These are phyloP conservation scores for Suillus clintonianus DNA, from an alignment of 768 basidiomycete species.

Conservation along the genomic window DNA sequence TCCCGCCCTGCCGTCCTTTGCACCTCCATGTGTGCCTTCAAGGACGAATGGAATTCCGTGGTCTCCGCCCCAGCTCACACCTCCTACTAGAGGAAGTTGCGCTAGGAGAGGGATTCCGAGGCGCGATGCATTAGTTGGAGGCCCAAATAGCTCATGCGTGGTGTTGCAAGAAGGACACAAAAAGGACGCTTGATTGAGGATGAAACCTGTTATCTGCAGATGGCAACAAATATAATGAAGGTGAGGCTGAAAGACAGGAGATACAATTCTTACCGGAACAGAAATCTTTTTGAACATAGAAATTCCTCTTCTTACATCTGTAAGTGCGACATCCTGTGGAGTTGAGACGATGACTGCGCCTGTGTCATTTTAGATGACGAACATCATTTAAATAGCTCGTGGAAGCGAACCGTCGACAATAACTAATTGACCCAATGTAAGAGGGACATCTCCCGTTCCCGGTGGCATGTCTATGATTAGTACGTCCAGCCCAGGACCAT, in stretches of 20 bases:
- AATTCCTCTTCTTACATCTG: slow-evolving; percentile 91
- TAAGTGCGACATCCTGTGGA: slow-evolving; percentile 90
- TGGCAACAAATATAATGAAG: neutral
- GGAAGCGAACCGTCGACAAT: slow-evolving; percentile 70
- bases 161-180: slow-evolving; percentile 72
- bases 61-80: slow-evolving; percentile 75
- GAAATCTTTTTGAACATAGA: slow-evolving; percentile 88
- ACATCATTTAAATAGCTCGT: neutral
- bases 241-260: slow-evolving; percentile 1
- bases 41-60: slow-evolving; percentile 58
- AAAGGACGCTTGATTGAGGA: slow-evolving; percentile 89
- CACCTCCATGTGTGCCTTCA: slow-evolving; percentile 12
- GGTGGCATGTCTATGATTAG: slow-evolving; percentile 96
- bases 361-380: slow-evolving; percentile 29
- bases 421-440: slow-evolving; percentile 88
- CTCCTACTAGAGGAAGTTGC: slow-evolving; percentile 78
- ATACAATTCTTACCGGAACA: slow-evolving; percentile 65
- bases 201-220: slow-evolving; percentile 75
- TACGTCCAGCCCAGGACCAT: slow-evolving; percentile 64
- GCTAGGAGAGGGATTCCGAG: slow-evolving; percentile 70
- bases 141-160: slow-evolving; percentile 69
- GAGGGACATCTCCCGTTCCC: slow-evolving; percentile 93
- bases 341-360: slow-evolving; percentile 94
- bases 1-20: slow-evolving; percentile 27
- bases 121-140: slow-evolving; percentile 56